Conservation (phyloP, 1,284 basidiomycete species). For the Cryptococcus wingfieldii region DNA sequence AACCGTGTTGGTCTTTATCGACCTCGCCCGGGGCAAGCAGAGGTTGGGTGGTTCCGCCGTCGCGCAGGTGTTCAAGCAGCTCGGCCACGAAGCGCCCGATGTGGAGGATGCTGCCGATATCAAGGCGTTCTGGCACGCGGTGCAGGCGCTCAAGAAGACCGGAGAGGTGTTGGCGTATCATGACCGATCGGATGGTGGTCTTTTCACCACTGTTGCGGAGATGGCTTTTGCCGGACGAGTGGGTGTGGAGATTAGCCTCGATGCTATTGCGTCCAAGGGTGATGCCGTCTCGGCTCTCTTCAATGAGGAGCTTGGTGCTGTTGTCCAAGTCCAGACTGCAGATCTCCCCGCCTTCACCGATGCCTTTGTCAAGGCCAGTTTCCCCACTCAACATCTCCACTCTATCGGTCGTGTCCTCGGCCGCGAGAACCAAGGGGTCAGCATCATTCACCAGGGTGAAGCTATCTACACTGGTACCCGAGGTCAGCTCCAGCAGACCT, state of each 20-base stretch:
- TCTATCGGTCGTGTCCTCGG: slow-evolving; percentile 66
- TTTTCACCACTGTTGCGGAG: slow-evolving; percentile 87
- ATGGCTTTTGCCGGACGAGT: slow-evolving; percentile 92
- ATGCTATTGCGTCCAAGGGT: slow-evolving; percentile 51
- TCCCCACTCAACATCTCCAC: slow-evolving; percentile 70
- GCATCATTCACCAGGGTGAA: slow-evolving; percentile 56
- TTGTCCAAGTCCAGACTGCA: slow-evolving; percentile 73
- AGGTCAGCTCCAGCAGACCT: slow-evolving; percentile 70
- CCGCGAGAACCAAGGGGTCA: slow-evolving; percentile 60
- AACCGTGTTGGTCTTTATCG: slow-evolving; percentile 81
- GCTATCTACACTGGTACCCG: slow-evolving; percentile 66
- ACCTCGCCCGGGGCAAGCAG: slow-evolving; percentile 77
- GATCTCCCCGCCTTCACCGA: slow-evolving; percentile 60
- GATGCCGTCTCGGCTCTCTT: slow-evolving; percentile 72
- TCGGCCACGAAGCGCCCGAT: slow-evolving; percentile 83
- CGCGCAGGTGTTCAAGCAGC: slow-evolving; percentile 90
- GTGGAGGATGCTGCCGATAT: slow-evolving; percentile 73
- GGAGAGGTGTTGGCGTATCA: slow-evolving; percentile 87
- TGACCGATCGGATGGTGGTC: slow-evolving; percentile 94
- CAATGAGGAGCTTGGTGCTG: slow-evolving; percentile 93
- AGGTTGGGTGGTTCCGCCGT: slow-evolving; percentile 91
- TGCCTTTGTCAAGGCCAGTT: slow-evolving; percentile 63
- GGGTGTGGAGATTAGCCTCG: slow-evolving; percentile 57
- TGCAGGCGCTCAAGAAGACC: slow-evolving; percentile 62
- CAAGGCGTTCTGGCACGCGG: slow-evolving; percentile 76